Evolutionary conservation across 2,329 filamentous ascomycete species (phyloP), one percentile per base, ranked within the genome.

Genomic region (Aspergillus candidus): DNA sequence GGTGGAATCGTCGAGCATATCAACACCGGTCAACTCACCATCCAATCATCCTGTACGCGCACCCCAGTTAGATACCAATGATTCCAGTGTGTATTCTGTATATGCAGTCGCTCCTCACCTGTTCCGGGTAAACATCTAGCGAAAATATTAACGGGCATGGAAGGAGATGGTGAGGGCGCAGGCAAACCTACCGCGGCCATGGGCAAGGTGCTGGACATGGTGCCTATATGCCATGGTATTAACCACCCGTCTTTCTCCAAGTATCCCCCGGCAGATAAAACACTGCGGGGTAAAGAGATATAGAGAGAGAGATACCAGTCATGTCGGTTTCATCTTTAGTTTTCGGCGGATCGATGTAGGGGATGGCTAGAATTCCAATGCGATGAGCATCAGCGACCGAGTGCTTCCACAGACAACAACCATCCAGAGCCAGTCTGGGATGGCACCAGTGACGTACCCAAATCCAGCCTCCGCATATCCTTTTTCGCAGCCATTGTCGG

Each of bases 41-140:
- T 66, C 79, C 80, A 53, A 83, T 76, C 72, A 82, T 76, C 57
- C 78, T 83, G 59, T 54, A 38, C 32, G 42, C 34, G 42, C 36
- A 40, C 27, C 35, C 32, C 44, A 13, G 34, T 53, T 30, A 53
- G 42, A 41, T 52, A 45, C 37, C 42, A 48, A 41, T 51, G 55
- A 27, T 2, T 10, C 22, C 22, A 27, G 34, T 12, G 15, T 41
- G 7, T 22, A 17, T 14, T 15, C 13, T 7, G 15, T 27, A 17
- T 13, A 22, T 11, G 35, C 36, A 11, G 7, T 18, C 4, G 22
- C 17, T 33, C 45, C 73, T 70, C 70, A 93, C 77, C 87, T 86
- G 72, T 94, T 95, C 55, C 89, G 79, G 57, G 86, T 93, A 65
- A 95, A 93, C 77, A 95, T 94, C 78, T 82, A 53, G 27, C 29